Evolutionary conservation across 805 yeast species (phyloP).

Genomic region (Sugiyamaella smithiae): DNA sequence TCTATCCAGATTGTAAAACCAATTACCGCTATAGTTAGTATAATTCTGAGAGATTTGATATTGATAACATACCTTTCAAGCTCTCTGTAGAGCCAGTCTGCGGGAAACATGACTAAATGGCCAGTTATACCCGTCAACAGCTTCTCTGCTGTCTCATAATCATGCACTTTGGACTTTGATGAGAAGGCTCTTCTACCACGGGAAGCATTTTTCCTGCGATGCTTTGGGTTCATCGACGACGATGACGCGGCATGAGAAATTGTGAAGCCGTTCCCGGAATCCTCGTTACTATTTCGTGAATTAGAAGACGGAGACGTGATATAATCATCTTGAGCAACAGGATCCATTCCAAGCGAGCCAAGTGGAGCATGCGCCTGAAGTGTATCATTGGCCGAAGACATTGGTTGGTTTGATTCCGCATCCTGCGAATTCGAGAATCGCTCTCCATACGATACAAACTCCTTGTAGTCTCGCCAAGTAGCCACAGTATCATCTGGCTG

Average conservation of each 20-base stretch:
- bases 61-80: constrained; percentile 46
- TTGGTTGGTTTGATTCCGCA: constrained; percentile 36
- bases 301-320: background rate
- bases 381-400: constrained; percentile 19
- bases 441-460: constrained; percentile 44
- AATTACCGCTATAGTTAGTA: constrained; percentile 59
- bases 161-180: constrained; percentile 49
- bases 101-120: constrained; percentile 85
- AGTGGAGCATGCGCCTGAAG: constrained; percentile 21
- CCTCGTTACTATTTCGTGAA: background rate
- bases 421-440: constrained; percentile 33
- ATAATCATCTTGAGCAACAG: background rate
- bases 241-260: constrained; percentile 1
- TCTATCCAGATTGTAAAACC: constrained; percentile 93
- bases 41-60: constrained; percentile 5
- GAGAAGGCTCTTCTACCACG: constrained; percentile 11
- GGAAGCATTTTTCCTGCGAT: constrained; percentile 17
- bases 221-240: constrained; percentile 8
- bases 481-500: constrained; percentile 94
- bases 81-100: constrained; percentile 85
- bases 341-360: constrained; percentile 9
- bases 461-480: constrained; percentile 87
- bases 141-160: constrained; percentile 72
- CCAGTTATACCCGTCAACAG: constrained; percentile 75
- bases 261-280: background rate